Base-by-base conservation (phyloP, 164 flowering plant species). In the Echeveria elegans region DNA sequence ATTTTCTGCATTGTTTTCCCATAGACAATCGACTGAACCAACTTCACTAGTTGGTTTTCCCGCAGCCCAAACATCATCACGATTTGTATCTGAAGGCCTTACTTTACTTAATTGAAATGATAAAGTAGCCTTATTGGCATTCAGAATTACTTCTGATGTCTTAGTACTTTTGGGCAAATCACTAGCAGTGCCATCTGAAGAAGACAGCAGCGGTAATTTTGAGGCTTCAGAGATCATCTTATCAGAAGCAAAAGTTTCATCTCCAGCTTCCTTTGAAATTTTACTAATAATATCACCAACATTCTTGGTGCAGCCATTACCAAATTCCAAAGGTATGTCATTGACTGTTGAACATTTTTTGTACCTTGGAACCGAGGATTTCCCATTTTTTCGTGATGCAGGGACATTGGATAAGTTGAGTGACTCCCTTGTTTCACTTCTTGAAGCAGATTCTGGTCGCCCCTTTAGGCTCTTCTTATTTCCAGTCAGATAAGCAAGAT, bases 171-270 rank as follows among this genome's bases (percentile, higher is more conserved):
- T 74, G 38, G 26, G 60, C 11, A 40, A 28, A 28, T 71, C 73
- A 66, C 31, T 69, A 66, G 7, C 58, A 65, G 41, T 47, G 59
- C 72, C 23, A 63, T 67, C 52, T 64, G 77, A 50, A 77, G 71
- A 73, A 5, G 83, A 77, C 18, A 82, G 32, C 71, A 82, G 80
- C n/a, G 85, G 90, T 69, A 86, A 82, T 72, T 80, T 82, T 65
- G 79, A 62, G 14, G 86, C 74, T 23, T 75, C 73, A 37, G 83
- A 76, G 66, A 82, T 79, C 48, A 83, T 78, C 66, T 77, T 76
- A 41, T 81, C 82, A 31, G 78, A 82, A 41, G 73, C 81, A 36
- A 40, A 66, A 16, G 64, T 18, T 37, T 80, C 81, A 62, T 61
- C 30, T 1, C 73, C 82, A 1, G 40, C 34, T 41, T 74, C 80